A percentile compares a stretch with the other conserved stretches of the same genome.
Conservation (phyloP, 129 eudicot species). For the Arctium minus region DNA sequence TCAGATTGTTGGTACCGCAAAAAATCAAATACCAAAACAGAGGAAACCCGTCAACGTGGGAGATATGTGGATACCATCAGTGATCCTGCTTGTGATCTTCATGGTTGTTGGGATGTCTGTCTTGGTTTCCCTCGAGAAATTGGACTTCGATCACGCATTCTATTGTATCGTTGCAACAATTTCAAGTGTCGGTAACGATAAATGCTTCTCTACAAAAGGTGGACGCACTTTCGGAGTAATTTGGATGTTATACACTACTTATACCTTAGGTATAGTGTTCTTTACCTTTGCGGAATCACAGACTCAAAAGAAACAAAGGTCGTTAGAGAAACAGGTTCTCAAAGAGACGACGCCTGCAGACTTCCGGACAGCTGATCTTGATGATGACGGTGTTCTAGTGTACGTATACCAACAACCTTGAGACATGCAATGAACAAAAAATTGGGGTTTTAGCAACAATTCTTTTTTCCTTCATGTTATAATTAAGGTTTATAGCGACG, state of each 20-base stretch:
- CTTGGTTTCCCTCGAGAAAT: conserved; percentile 54
- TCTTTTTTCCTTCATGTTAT: too few species aligned
- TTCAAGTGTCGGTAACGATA: conserved; percentile 80
- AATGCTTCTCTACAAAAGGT: conserved; percentile 75
- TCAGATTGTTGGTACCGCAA: too few species aligned
- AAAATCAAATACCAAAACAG: conserved; percentile 29
- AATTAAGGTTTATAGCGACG: too few species aligned
- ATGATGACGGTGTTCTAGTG: conserved; percentile 71
- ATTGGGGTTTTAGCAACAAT: too few species aligned
- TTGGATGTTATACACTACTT: conserved; percentile 77
- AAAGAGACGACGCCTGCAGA: conserved; percentile 60
- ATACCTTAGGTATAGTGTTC: conserved; percentile 61
- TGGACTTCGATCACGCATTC: conserved; percentile 64
- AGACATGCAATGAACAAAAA: too few species aligned
- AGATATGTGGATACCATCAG: conserved; percentile 50
- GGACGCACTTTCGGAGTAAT: conserved; percentile 81
- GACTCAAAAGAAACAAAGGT: conserved; percentile 52
- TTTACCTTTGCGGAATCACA: conserved; percentile 64
- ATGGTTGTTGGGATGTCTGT: conserved; percentile 58
- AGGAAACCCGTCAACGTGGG: conserved; percentile 48
- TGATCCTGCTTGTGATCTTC: conserved; percentile 46
- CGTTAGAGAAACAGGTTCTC: conserved; percentile 56
- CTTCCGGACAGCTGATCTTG: conserved; percentile 88
- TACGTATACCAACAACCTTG: conserved; percentile 25
- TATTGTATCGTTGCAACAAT: conserved; percentile 79